These are phyloP conservation scores for Colletotrichum graminicola DNA, from an alignment of 2,329 filamentous ascomycete species.

Conservation along the genomic window DNA sequence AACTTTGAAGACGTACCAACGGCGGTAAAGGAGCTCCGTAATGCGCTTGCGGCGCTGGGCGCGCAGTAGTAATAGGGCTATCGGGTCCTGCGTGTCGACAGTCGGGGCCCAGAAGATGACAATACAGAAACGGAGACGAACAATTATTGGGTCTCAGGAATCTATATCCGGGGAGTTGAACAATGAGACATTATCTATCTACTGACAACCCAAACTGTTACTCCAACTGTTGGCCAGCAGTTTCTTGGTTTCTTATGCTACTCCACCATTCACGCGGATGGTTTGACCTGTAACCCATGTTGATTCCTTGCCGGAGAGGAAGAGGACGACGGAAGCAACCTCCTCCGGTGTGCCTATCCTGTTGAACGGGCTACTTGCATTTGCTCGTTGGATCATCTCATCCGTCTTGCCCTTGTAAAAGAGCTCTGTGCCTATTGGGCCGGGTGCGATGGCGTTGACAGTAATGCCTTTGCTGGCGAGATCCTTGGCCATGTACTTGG, in stretches of 20 bases:
- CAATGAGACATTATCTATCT: not conserved
- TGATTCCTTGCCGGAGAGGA: constrained; percentile 49
- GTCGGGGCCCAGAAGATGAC: not conserved
- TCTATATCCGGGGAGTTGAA: not conserved
- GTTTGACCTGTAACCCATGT: constrained; percentile 60
- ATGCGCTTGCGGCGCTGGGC: constrained; percentile 79
- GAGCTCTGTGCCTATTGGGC: constrained; percentile 67
- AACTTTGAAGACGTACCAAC: constrained; percentile 97
- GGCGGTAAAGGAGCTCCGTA: constrained; percentile 84
- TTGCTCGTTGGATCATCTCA: constrained; percentile 57
- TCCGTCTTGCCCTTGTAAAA: constrained; percentile 65
- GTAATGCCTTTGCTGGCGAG: constrained; percentile 59
- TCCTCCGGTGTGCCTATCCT: constrained; percentile 50
- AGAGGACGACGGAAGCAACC: constrained; percentile 55
- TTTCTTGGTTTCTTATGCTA: constrained; percentile 33
- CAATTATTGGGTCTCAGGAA: not conserved
- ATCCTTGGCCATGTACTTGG: constrained; percentile 66
- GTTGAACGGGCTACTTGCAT: constrained; percentile 43
- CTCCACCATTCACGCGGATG: constrained; percentile 54
- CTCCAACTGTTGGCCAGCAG: not conserved
- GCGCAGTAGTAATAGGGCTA: constrained; percentile 53
- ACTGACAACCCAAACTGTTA: not conserved
- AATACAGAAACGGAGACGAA: not conserved
- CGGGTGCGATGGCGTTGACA: constrained; percentile 57
- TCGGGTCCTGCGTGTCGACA: not conserved